Evolutionary conservation across 2,329 filamentous ascomycete genomes (phyloP).

Genomic region (Fusarium napiforme): DNA sequence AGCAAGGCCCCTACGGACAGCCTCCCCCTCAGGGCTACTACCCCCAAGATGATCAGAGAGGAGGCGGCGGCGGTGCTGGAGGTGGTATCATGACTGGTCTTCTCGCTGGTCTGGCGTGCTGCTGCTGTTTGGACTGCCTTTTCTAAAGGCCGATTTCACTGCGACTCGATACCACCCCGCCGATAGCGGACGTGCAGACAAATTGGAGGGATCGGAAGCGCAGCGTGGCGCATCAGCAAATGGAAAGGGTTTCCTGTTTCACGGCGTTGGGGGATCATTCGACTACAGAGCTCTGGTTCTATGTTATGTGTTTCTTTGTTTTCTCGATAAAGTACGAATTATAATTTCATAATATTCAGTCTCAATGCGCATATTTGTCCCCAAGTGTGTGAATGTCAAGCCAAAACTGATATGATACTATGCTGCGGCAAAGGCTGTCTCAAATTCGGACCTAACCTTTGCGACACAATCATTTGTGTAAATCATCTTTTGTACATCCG

Average conservation of each 20-base stretch:
- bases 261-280: conserved; percentile 40
- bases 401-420: conserved; percentile 17
- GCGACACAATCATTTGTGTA: conserved; percentile 71
- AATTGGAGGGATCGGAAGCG: conserved; percentile 7
- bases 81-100: conserved; percentile 57
- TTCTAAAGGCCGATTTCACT: conserved; percentile 55
- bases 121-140: conserved; percentile 68
- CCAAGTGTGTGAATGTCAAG: background rate
- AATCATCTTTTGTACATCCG: conserved; percentile 74
- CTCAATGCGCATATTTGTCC: background rate
- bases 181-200: background rate
- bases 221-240: conserved; percentile 24
- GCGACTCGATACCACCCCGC: conserved; percentile 12
- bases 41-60: conserved; percentile 45
- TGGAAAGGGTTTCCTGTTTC: conserved; percentile 18
- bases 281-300: conserved; percentile 23
- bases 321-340: conserved; percentile 31
- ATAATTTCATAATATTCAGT: conserved; percentile 37
- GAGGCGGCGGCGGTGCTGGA: conserved; percentile 44
- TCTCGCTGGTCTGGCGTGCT: conserved; percentile 64
- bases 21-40: conserved; percentile 52
- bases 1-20: conserved; percentile 51
- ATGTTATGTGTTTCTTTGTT: conserved; percentile 29
- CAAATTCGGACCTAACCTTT: conserved; percentile 49
- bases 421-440: conserved; percentile 32